A percentile compares a stretch with the other conserved stretches of the same genome.
Evolutionary conservation across 805 yeast genomes (phyloP).

Genomic region (Candida caryicola): DNA sequence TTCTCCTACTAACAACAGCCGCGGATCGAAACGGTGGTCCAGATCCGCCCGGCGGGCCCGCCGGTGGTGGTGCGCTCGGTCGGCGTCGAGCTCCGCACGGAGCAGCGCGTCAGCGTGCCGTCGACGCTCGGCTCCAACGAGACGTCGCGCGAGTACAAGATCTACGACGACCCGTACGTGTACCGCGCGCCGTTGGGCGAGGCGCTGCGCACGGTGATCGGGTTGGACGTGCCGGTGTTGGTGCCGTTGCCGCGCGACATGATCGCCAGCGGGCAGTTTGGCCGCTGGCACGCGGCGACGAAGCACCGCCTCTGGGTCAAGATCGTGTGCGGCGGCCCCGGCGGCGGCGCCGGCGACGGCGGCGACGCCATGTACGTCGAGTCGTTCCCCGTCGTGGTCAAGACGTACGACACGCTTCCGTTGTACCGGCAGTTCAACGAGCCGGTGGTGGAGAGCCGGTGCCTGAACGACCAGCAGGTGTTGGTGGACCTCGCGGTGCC

Average conservation of each 20-base stretch:
- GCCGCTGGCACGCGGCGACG: constrained; percentile 47
- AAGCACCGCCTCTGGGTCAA: constrained; percentile 44
- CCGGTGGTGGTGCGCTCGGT: constrained; percentile 49
- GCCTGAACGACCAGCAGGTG: constrained; percentile 49
- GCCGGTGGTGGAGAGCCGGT: constrained; percentile 42
- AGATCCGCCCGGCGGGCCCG: constrained; percentile 50
- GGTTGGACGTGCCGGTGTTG: constrained; percentile 58
- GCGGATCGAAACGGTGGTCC: constrained; percentile 54
- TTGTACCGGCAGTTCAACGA: constrained; percentile 54
- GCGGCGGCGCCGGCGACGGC: constrained; percentile 29
- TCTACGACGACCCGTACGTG: constrained; percentile 34
- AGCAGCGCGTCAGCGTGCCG: constrained; percentile 46
- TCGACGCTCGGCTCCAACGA: constrained; percentile 32
- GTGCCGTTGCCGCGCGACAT: constrained; percentile 55
- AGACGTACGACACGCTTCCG: constrained; percentile 56
- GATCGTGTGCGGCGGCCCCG: constrained; percentile 30
- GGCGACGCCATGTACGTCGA: constrained; percentile 30
- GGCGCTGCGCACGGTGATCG: constrained; percentile 42
- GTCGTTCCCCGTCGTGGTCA: constrained; percentile 51
- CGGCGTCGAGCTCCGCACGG: constrained; percentile 46
- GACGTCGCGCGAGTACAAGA: constrained; percentile 29
- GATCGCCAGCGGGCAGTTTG: constrained; percentile 49
- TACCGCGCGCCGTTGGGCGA: constrained; percentile 40
- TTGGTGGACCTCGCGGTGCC: constrained; percentile 47
- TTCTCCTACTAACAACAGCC: constrained; percentile 35